Percentiles rank a stretch among this genome's conserved stretches.
phyloP scores from a whole-genome alignment of 345 rosid genomes.

The Salix exigua region DNA sequence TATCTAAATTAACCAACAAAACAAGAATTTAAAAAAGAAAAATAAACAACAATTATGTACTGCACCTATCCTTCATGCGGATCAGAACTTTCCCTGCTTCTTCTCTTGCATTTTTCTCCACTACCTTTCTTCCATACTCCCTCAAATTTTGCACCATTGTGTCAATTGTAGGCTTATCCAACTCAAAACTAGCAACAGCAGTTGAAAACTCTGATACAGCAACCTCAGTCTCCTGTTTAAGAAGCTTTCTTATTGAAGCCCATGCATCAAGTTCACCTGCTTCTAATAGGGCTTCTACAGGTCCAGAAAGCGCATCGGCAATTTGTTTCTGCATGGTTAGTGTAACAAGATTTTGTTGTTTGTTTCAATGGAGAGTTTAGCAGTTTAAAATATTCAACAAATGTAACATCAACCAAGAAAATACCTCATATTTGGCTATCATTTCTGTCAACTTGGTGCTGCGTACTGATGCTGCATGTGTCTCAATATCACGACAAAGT shows the following conservation, averaged over 20 bases:
- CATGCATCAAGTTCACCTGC: constrained; percentile 57
- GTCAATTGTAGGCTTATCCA: constrained; percentile 39
- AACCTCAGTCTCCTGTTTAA: constrained; percentile 53
- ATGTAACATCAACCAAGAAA: constrained; percentile 7
- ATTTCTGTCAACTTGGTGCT: constrained; percentile 55
- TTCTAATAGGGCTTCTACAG: constrained; percentile 59
- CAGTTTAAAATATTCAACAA: neutral
- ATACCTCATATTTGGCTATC: constrained; percentile 49
- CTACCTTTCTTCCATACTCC: constrained; percentile 49
- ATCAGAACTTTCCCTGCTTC: constrained; percentile 67
- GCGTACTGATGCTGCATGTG: constrained; percentile 41
- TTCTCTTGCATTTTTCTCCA: constrained; percentile 70
- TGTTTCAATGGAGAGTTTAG: neutral
- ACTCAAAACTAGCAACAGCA: constrained; percentile 57
- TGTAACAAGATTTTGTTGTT: constrained; percentile 9
- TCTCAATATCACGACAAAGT: constrained; percentile 55
- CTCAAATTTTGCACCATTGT: constrained; percentile 51
- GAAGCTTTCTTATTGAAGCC: constrained; percentile 63
- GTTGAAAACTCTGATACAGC: constrained; percentile 45
- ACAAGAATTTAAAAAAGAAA: neutral
- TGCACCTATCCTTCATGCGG: constrained; percentile 71
- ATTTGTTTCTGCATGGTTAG: constrained; percentile 51
- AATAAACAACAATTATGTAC: neutral
- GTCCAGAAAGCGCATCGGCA: constrained; percentile 39
- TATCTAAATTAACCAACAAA: constrained; percentile 16